Evolutionary conservation across 2,329 filamentous ascomycete species (phyloP), one percentile per base, ranked within the genome.

Genomic region (Arthrobotrys pseudoclavata): DNA sequence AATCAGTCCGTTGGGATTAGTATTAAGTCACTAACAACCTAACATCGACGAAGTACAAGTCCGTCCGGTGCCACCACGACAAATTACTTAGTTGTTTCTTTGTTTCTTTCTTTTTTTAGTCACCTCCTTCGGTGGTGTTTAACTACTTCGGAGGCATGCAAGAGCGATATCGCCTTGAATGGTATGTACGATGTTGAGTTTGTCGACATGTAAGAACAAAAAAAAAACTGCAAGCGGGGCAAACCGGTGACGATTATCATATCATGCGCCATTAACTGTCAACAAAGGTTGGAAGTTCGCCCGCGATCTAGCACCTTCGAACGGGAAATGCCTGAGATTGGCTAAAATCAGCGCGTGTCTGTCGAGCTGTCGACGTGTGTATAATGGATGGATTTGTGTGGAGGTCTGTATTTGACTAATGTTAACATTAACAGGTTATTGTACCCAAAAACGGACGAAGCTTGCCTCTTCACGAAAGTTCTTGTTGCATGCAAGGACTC

Each of bases 251-350:
- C 48, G 55, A 60, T 60, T 60, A 26, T 60, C 55, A 42, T 60
- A 72, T 72, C 69, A 72, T 66, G 57, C 68, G 68, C 55, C 22
- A 60, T 60, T 60, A 60, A 34, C 12, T 60, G 55, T 60, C 55
- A 37, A 66, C 60, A 63, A 26, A 55, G 60, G 52, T 45, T 50
- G 53, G 61, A 67, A 66, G 18, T 55, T 50, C 47, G 26, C 62
- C 62, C 62, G 62, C 62, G 47, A 66, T 66, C 62, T 31, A 67
- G 37, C 50, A 74, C 50, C 37, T 50, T 67, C 69, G 52, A 74
- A 67, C 69, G 61, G 62, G 60, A 74, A 74, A 48, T 68, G 69
- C 69, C 69, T 67, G 52, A 74, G 69, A 68, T 74, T 74, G 69
- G 69, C 69, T 76, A 45, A 76, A 76, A 69, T n/a, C 63, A 63